Conservation (phyloP, 768 basidiomycete genomes). For the Gymnopilus dilepis region DNA sequence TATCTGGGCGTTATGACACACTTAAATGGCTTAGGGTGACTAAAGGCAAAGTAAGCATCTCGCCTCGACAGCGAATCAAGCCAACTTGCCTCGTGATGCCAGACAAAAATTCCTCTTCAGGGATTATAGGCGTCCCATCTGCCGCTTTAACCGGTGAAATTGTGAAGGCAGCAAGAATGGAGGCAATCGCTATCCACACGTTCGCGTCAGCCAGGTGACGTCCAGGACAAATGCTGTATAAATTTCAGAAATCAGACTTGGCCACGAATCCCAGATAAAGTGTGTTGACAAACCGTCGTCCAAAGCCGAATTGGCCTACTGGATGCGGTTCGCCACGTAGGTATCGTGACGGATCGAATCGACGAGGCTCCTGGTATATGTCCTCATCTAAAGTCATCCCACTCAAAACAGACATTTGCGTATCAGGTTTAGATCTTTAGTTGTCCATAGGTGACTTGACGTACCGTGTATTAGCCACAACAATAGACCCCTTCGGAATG, state of each 20-base stretch:
- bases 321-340: not conserved
- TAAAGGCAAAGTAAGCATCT: slow-evolving; percentile 1
- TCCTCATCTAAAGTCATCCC: not conserved
- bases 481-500: slow-evolving; percentile 5
- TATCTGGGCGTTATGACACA: slow-evolving; percentile 32
- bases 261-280: not conserved
- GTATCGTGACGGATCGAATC: not conserved
- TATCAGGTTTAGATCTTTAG: no score
- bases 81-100: slow-evolving; percentile 38
- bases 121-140: slow-evolving; percentile 33
- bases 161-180: slow-evolving; percentile 36
- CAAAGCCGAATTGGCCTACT: not conserved
- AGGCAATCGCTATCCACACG: slow-evolving; percentile 34
- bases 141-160: slow-evolving; percentile 25
- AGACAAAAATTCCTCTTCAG: slow-evolving; percentile 36
- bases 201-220: slow-evolving; percentile 47
- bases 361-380: not conserved
- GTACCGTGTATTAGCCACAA: slow-evolving; percentile 6
- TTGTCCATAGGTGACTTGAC: not conserved
- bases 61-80: not conserved
- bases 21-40: slow-evolving; percentile 34
- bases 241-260: no score
- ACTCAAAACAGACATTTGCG: no score
- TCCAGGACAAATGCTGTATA: slow-evolving; percentile 41
- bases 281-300: not conserved